Base-by-base conservation (phyloP, 2,329 filamentous ascomycete genomes). In the Metarhizium robertsii region DNA sequence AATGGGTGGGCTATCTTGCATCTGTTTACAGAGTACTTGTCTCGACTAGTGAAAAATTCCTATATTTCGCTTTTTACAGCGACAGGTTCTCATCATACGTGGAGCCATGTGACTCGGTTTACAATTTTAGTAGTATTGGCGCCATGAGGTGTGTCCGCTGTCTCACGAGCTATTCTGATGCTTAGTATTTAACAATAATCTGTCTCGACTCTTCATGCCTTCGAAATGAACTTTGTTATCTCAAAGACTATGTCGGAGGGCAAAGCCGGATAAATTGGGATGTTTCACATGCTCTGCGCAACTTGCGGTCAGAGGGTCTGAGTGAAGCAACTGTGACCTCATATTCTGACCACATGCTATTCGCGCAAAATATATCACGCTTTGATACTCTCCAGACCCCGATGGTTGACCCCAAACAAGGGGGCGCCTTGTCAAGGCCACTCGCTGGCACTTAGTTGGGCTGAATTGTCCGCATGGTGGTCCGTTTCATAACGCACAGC, bases 341-440 rank as follows among this genome's bases (percentile, higher is more conserved):
- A 57, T 47, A 50, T 54, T 42, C 20, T 20, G 42, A 48, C 18
- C 14, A 36, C 55, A 54, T 38, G 55, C 34, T 54, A 48, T 54
- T 49, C 51, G 46, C 40, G 36, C 38, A 47, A 52, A 30, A 49
- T 36, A 43, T 32, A 54, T 42, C 46, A 48, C 50, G 56, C 56
- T 51, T 56, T 53, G 56, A 58, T 42, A 20, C 30, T 50, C 29
- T 55, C 48, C 16, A 48, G 52, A 42, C 45, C 56, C 47, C 46
- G 50, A 48, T 56, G 53, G 56, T 53, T 57, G 42, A 30, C 46
- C 13, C 54, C 48, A 60, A 58, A 61, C 57, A 55, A 40, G 48
- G 55, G 55, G 53, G 55, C 36, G 47, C 47, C 45, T 49, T 52
- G 57, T 49, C 34, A 48, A 56, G 56, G 55, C 55, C 60, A 56